Evolutionary conservation across 495 filamentous ascomycete species (phyloP).

Genomic region (Penicillium soppii): DNA sequence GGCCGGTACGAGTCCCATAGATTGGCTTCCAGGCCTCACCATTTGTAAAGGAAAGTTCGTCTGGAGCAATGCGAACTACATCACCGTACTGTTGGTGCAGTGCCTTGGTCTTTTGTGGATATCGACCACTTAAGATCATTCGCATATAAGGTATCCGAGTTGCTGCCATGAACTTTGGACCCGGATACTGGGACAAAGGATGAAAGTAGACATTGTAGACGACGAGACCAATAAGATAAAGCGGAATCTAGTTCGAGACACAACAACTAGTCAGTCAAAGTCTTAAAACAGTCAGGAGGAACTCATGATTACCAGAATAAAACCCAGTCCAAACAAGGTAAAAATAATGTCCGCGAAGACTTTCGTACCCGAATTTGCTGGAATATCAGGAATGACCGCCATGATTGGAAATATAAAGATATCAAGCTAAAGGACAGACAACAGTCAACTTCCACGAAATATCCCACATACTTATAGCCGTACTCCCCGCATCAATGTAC

Average conservation of each 20-base stretch:
- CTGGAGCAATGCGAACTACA: conserved; percentile 51
- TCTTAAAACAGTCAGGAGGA: neutral
- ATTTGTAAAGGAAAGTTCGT: conserved; percentile 48
- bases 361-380: neutral
- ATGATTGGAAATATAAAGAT: neutral
- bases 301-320: neutral
- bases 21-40: conserved; percentile 56
- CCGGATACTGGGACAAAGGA: conserved; percentile 50
- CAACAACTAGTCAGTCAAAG: neutral
- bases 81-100: conserved; percentile 43
- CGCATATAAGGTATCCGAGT: conserved; percentile 19
- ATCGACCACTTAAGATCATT: conserved; percentile 10
- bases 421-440: neutral
- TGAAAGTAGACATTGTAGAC: conserved; percentile 52
- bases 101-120: conserved; percentile 1
- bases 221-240: neutral
- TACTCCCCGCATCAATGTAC: neutral
- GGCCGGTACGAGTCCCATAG: conserved; percentile 42
- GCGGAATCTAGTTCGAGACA: neutral
- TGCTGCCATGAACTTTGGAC: conserved; percentile 35
- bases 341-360: neutral
- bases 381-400: neutral
- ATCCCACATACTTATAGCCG: neutral
- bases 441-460: neutral
- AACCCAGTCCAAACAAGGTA: neutral